Evolutionary conservation across 2,329 filamentous ascomycete genomes (phyloP).

Genomic region (Colletotrichum siamense): DNA sequence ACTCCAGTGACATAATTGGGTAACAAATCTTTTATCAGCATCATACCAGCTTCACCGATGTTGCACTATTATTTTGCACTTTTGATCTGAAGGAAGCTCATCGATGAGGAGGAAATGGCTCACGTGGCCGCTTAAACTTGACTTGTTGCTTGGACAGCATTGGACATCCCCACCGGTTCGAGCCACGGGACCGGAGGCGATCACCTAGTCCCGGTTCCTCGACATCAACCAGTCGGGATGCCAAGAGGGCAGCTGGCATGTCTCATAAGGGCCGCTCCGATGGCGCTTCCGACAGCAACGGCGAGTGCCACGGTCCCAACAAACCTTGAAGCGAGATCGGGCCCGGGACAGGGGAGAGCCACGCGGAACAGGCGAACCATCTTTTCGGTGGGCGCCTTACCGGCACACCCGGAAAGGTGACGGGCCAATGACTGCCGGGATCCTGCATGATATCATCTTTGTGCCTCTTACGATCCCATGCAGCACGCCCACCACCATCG

Average conservation of each 20-base stretch:
- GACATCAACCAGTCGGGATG: neutral
- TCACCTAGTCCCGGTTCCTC: neutral
- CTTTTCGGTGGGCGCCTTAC: slow-evolving; percentile 7
- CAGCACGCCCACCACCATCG: neutral
- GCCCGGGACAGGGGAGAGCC: neutral
- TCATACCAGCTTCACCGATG: neutral
- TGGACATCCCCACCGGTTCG: neutral
- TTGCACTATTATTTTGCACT: neutral
- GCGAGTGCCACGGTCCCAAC: neutral
- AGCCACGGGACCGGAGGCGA: neutral
- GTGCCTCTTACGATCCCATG: neutral
- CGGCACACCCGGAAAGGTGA: neutral
- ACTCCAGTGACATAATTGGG: neutral
- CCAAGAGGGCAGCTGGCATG: neutral
- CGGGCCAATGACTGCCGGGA: neutral
- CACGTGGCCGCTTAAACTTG: neutral
- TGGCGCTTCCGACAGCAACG: neutral
- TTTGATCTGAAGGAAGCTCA: neutral
- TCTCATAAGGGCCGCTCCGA: neutral
- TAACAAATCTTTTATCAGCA: neutral
- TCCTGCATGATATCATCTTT: neutral
- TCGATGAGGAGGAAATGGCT: neutral
- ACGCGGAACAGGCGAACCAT: neutral
- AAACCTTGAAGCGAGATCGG: neutral
- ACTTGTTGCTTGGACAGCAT: neutral